Evolutionary conservation across 305 asterid genomes (phyloP).

Genomic region (Fraxinus floribunda): DNA sequence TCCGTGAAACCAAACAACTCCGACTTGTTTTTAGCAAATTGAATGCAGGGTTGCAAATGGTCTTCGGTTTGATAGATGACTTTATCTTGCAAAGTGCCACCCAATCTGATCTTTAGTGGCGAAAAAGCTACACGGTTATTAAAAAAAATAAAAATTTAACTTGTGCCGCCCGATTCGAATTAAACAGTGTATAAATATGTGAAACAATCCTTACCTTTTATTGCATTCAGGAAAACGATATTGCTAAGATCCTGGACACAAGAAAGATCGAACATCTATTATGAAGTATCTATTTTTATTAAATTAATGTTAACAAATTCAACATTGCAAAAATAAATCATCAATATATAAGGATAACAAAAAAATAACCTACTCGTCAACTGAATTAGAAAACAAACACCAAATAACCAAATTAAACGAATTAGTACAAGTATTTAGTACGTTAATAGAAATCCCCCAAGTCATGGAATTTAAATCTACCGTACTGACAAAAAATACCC

Average conservation of each 20-base stretch:
- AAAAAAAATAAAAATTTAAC: background rate
- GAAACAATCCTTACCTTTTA: conserved; percentile 42
- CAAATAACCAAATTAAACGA: background rate
- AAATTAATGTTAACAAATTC: background rate
- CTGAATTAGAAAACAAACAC: background rate
- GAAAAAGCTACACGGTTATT: conserved; percentile 49
- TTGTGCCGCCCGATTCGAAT: background rate
- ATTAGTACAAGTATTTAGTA: background rate
- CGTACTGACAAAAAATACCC: background rate
- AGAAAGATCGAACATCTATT: background rate
- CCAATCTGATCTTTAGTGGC: conserved; percentile 61
- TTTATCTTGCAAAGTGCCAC: conserved; percentile 65
- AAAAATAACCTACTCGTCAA: background rate
- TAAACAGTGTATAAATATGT: background rate
- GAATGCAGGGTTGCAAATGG: conserved; percentile 34
- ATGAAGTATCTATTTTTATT: background rate
- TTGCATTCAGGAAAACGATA: conserved; percentile 44
- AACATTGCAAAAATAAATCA: background rate
- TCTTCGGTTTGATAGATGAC: conserved; percentile 51
- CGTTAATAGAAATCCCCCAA: background rate
- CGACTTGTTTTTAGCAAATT: conserved; percentile 37
- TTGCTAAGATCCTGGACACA: conserved; percentile 56
- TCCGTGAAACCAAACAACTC: conserved; percentile 43
- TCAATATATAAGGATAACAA: background rate
- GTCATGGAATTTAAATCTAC: background rate